Evolutionary conservation across 2,329 filamentous ascomycete genomes (phyloP), one percentile per base, ranked within the genome.

Genomic region (Penicillium sp.): DNA sequence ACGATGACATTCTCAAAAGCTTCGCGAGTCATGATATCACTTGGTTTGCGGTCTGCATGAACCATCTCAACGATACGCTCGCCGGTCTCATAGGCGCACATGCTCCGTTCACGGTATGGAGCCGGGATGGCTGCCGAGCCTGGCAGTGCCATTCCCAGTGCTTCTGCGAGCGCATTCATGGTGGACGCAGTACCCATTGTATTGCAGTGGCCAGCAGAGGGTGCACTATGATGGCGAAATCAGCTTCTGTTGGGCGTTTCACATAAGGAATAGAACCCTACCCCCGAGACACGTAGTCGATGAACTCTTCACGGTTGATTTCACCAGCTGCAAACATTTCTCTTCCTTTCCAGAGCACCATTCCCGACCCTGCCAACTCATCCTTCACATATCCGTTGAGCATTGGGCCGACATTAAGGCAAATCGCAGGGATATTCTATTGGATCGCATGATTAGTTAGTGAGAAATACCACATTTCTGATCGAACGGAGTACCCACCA

Each of bases 1-100:
- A 73, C 71, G 18, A 79, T 75, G 5, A 73, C 75, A 43, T 79
- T 79, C 58, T 79, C 75, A 41, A 79, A 79, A 1, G 76, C 74
- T 40, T 72, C 57, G 3, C 74, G 64, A 1, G 75, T 78, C 70
- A 79, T 70, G 51, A 79, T 73, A 42, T 79, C 75, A 47, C 69
- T 74, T 2, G 76, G 76, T 43, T 71, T 74, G 19, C 68, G 62
- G 51, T 77, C 71, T 17, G 63, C 55, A 17, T 65, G 57, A 3
- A 76, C 71, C 72, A 76, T 75, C 36, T 72, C 71, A 16, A 76
- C 72, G 28, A 76, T 75, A 34, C 64, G 72, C 33, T 63, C 51
- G 10, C 73, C 74, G 1, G 73, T 76, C 31, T 68, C 61, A 42
- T 75, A 76, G 8, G 73, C 73, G 19, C 65, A 68, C 51, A 76